Conservation (phyloP, 345 rosid species). For the Gossypium australe region DNA sequence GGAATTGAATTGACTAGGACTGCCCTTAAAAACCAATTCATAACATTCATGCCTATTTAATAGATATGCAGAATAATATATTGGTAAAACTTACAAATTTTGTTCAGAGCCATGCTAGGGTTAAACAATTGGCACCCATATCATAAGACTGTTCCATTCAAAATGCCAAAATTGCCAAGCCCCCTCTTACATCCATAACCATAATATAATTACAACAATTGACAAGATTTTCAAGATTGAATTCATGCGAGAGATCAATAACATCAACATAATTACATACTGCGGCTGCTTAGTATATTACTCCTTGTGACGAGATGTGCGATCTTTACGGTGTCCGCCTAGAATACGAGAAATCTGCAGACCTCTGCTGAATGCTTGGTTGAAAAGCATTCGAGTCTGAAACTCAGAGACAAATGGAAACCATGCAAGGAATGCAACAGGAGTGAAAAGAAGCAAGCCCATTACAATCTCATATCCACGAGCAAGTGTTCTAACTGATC, state of each 20-base stretch:
- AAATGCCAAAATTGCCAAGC: neutral
- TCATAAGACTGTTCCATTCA: neutral
- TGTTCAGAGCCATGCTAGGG: too few relatives aligned
- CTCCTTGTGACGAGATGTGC: constrained; percentile 71
- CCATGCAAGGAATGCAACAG: constrained; percentile 98
- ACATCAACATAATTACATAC: neutral
- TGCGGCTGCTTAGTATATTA: constrained; percentile 14
- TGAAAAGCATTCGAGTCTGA: constrained; percentile 98
- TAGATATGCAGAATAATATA: neutral
- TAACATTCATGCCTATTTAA: neutral
- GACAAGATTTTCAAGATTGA: neutral
- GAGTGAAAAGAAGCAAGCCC: constrained; percentile 93
- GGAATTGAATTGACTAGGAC: too few relatives aligned
- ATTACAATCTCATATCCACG: constrained; percentile 92
- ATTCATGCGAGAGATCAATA: neutral
- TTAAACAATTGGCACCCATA: neutral
- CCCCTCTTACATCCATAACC: neutral
- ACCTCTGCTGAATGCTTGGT: constrained; percentile 98
- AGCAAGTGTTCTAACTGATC: constrained; percentile 80
- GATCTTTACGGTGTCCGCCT: constrained; percentile 88
- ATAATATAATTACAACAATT: neutral
- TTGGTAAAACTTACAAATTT: too few relatives aligned
- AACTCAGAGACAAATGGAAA: constrained; percentile 97
- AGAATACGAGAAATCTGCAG: constrained; percentile 96
- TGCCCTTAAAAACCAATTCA: too few relatives aligned